Base-by-base conservation (phyloP, 441 rosid species). In the Corymbia citriodora region DNA sequence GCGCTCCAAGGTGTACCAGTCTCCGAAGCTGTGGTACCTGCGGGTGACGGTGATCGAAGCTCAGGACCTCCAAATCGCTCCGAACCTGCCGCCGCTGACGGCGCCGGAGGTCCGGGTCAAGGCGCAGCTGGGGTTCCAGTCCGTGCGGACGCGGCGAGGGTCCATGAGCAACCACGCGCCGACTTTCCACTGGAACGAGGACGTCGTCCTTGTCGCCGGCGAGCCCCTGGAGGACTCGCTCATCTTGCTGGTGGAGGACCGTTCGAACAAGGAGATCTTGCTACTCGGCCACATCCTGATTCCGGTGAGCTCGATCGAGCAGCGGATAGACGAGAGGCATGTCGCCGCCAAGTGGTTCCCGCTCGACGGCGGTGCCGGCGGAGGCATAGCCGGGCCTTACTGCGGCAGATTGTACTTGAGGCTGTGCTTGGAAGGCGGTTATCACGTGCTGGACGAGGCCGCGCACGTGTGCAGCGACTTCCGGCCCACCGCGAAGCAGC, bases 381-480 rank as follows among this genome's bases (percentile, higher is more conserved):
- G 85, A 5, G 89, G 68, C 50, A 63, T 81, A 40, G 87, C 48
- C 27, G 17, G 92, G 93, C 88, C 88, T 33, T 96, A 95, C 92
- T 79, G 93, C 3, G 99, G 99, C 87, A 95, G 98, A 92, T 90
- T 98, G 68, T 94, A 94, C 70, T 90, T 98, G 19, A 95, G 97
- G 50, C 94, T 96, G 23, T 97, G 99, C 90, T 93, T 98, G 90
- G 99, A 98, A 89, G 99, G 99, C 87, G 99, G 99, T 15, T 98
- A 98, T 93, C 99, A 98, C 93, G 99, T 98, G 94, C 97, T 98
- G 4, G 99, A 98, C 63, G 99, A 98, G 91, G 99, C 99, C 14
- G 98, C 99, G 82, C 99, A 98, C 92, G 97, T 97, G 90, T 97
- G 99, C 93, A 98, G 99, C 87, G 99, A 98, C 93, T 97, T 97